Base-by-base conservation (phyloP, 2,329 filamentous ascomycete species). In the Colletotrichum sp. region DNA sequence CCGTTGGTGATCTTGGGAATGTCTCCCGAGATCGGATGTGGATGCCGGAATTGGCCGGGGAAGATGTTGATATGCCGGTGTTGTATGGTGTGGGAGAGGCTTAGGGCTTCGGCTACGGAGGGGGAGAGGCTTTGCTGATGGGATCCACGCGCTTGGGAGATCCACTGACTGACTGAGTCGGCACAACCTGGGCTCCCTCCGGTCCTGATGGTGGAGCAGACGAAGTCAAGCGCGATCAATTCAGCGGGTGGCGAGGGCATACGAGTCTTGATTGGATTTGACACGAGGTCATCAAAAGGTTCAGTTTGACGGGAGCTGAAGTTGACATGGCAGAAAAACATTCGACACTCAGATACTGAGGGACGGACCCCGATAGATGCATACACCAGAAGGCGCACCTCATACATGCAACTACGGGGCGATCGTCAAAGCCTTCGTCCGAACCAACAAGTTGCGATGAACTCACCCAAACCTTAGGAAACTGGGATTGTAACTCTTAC, bases 81-180 rank as follows among this genome's bases (percentile, higher is more conserved):
- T 26, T 8, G 30, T 28, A 28, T 13, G 12, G 6, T 49, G 30
- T 71, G 67, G 44, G 60, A 57, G 62, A 12, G 18, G 1, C 39
- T 63, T 73, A 76, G 73, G 73, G 73, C 69, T 76, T 49, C 39
- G 39, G 39, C 18, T 49, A 49, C 39, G 39, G 39, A 49, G 18
- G 39, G 39, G 39, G 16, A 36, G 39, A 49, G 39, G 39, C 39
- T 49, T 49, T 12, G 39, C 18, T 3, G 39, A 49, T 49, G 39
- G 30, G 60, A 21, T 9, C 60, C 60, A 21, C 36, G 32, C 36
- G 4, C 60, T 26, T 32, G 30, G 1, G 60, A 36, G 60, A 39
- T 39, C 57, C 57, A 49, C 39, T 1, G 39, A n/a, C 39, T 12
- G 39, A 49, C 39, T 49, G 39, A 49, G 39, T 49, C 39, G 18